Conservation (phyloP, 176 grass and related monocot genomes). For the Zea luxurians region DNA sequence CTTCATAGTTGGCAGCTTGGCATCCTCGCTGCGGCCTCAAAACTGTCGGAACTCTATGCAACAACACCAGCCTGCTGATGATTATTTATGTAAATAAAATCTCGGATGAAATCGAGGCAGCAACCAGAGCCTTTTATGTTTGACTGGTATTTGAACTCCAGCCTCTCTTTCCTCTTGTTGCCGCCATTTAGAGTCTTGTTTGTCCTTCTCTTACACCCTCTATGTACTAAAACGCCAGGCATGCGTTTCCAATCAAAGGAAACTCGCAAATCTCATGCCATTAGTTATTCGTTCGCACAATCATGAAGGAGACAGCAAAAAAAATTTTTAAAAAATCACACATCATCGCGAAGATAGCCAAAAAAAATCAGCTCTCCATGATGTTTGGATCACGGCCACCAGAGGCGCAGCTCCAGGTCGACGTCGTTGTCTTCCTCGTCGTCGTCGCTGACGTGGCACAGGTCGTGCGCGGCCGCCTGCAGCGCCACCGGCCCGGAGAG, state of each 20-base stretch:
- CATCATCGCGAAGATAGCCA: conserved; percentile 13
- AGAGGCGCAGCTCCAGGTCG: conserved; percentile 65
- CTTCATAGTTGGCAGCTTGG: not conserved
- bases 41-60: conserved; percentile 33
- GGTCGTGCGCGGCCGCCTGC: not conserved
- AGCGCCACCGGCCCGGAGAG: conserved; percentile 24
- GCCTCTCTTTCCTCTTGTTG: not conserved
- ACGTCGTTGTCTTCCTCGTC: conserved; percentile 38
- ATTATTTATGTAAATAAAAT: not conserved
- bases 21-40: conserved; percentile 22
- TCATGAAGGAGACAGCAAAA: conserved; percentile 12
- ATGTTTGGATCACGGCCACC: conserved; percentile 39
- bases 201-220: not conserved
- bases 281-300: conserved; percentile 42
- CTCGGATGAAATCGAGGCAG: conserved; percentile 25
- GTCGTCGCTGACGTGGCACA: conserved; percentile 26
- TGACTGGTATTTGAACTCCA: conserved; percentile 12
- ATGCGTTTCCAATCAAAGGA: not conserved
- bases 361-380: conserved; percentile 27
- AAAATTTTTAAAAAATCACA: no score
- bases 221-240: not conserved
- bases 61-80: not conserved
- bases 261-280: not conserved
- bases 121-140: conserved; percentile 2
- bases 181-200: not conserved